A percentile compares a stretch with the other conserved stretches of the same genome.
phyloP scores from a whole-genome alignment of 345 rosid species.

The Syzygium oleosum region DNA sequence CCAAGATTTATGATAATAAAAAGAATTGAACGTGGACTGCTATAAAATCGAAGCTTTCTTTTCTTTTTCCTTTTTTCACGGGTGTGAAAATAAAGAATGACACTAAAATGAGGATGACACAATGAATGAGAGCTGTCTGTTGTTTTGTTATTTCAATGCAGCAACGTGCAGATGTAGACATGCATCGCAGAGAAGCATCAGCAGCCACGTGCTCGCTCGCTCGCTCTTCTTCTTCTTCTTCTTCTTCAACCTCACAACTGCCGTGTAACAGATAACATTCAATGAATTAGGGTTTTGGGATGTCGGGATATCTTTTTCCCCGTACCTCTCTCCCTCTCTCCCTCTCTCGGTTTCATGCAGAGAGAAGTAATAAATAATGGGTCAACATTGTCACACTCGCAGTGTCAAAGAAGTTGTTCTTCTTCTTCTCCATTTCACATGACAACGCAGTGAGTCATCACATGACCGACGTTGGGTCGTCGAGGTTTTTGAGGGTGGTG shows the following conservation, averaged over 20 bases:
- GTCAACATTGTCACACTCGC: neutral
- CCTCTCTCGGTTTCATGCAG: neutral
- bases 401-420: neutral
- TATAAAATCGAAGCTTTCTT: neutral
- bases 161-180: neutral
- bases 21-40: neutral
- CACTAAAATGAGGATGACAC: neutral
- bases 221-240: neutral
- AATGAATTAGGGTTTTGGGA: neutral
- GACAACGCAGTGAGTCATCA: neutral
- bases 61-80: neutral
- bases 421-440: neutral
- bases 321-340: neutral
- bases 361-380: neutral
- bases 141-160: neutral
- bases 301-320: neutral
- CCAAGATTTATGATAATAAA: neutral
- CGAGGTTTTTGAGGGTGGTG: neutral
- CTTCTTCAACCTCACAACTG: neutral
- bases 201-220: neutral
- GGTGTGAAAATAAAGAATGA: neutral
- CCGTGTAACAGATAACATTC: neutral
- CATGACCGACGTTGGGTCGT: neutral
- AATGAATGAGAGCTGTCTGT: neutral
- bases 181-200: neutral